A percentile compares a stretch with the other conserved stretches of the same genome.
These are phyloP conservation scores for Corymbia maculata DNA, from an alignment of 345 rosid genomes.

Conservation along the genomic window DNA sequence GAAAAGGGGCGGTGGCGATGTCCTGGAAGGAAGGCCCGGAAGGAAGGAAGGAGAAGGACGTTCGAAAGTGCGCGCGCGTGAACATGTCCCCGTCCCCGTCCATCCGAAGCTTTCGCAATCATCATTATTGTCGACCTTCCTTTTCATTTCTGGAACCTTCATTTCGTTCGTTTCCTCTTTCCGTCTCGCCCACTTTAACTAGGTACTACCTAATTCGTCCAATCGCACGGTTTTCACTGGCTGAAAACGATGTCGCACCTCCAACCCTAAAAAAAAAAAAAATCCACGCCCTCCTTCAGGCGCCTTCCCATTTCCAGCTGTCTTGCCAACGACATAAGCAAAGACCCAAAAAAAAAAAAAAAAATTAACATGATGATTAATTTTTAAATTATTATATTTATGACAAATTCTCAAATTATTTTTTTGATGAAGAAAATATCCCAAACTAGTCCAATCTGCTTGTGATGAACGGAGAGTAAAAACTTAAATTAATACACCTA, in stretches of 20 bases:
- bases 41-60: not conserved
- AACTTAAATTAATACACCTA: no score
- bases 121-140: not conserved
- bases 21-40: not conserved
- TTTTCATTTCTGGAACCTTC: not conserved
- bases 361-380: rapidly evolving
- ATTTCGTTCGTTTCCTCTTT: not conserved
- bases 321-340: not conserved
- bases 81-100: not conserved
- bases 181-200: not conserved
- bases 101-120: not conserved
- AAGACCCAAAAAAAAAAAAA: not conserved
- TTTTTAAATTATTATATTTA: rapidly evolving
- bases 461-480: no score
- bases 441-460: no score
- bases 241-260: not conserved
- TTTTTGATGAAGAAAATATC: no score
- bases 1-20: not conserved
- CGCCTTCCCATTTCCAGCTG: not conserved
- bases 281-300: not conserved
- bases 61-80: not conserved
- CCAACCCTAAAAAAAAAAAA: not conserved
- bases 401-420: no score
- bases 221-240: not conserved
- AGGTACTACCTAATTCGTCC: not conserved